phyloP scores from a whole-genome alignment of 345 rosid species.

The Erysimum cheiranthoides region DNA sequence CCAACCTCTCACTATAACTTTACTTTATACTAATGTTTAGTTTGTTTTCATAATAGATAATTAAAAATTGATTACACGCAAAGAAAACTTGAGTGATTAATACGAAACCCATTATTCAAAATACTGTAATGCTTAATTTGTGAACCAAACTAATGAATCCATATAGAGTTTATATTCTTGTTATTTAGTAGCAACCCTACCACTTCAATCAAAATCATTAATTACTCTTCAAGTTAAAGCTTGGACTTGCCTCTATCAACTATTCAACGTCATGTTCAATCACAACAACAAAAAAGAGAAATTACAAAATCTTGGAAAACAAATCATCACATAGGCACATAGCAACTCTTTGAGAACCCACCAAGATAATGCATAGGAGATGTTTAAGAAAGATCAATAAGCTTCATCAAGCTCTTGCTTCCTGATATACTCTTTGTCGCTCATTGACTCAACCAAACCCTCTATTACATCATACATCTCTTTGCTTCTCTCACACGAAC shows the following conservation, averaged over 20 bases:
- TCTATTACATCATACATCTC: conserved; percentile 53
- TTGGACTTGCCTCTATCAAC: background rate
- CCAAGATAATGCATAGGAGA: too few species aligned
- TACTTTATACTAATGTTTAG: background rate
- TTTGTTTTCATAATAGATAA: background rate
- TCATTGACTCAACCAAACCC: conserved; percentile 54
- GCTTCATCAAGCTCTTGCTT: conserved; percentile 48
- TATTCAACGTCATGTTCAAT: conserved; percentile 9
- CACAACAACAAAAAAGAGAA: background rate
- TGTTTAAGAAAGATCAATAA: conserved; percentile 7
- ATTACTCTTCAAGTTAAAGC: conserved; percentile 12
- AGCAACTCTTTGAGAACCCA: background rate
- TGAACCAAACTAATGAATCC: conserved; percentile 28
- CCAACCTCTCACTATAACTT: conserved; percentile 19
- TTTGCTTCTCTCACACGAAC: conserved; percentile 51
- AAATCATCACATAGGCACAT: background rate
- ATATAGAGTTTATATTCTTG: background rate
- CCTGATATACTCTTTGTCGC: conserved; percentile 52
- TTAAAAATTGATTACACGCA: too few species aligned
- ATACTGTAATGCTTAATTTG: background rate
- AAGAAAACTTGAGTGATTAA: conserved; percentile 1
- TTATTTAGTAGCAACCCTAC: conserved; percentile 12
- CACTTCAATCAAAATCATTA: conserved; percentile 33
- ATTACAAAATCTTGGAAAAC: conserved; percentile 1
- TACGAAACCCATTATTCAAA: conserved; percentile 7